Conservation (phyloP, 768 basidiomycete species). For the Russula sp. region DNA sequence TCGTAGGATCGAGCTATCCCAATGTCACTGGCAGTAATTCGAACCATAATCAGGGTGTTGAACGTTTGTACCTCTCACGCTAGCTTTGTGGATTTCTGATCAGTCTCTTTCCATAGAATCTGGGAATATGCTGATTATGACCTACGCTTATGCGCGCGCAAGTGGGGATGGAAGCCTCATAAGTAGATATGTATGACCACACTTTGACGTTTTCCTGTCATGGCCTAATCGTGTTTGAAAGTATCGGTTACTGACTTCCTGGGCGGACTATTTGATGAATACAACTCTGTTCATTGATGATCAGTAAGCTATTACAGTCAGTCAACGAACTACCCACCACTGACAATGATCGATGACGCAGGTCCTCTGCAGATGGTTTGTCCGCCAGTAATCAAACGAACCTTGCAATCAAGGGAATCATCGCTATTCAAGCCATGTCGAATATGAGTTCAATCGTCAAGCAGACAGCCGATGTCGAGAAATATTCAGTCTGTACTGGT, state of each 20-base stretch:
- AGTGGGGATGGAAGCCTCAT: constrained; percentile 26
- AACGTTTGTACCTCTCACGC: constrained; percentile 5
- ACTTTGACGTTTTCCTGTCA: background rate
- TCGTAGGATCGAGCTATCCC: constrained; percentile 9
- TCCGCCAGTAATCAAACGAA: constrained; percentile 51
- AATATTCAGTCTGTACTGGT: constrained; percentile 25
- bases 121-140: constrained; percentile 33
- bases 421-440: constrained; percentile 59
- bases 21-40: constrained; percentile 4
- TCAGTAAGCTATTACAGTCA: constrained; percentile 43
- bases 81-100: background rate
- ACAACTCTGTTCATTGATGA: constrained; percentile 46
- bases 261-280: constrained; percentile 28
- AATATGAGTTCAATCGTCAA: constrained; percentile 36
- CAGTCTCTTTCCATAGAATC: constrained; percentile 19
- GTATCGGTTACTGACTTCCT: constrained; percentile 27
- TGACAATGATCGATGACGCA: constrained; percentile 9
- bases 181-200: constrained; percentile 18
- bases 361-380: constrained; percentile 10
- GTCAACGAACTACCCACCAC: constrained; percentile 32
- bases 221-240: constrained; percentile 3
- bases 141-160: constrained; percentile 25
- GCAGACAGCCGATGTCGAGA: constrained; percentile 14
- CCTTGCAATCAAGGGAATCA: constrained; percentile 62
- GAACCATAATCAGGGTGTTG: constrained; percentile 6